Percentiles rank a stretch among this genome's conserved stretches.
These are phyloP conservation scores for Hanseniaspora clermontiae DNA, from an alignment of 805 yeast genomes.

Conservation along the genomic window DNA sequence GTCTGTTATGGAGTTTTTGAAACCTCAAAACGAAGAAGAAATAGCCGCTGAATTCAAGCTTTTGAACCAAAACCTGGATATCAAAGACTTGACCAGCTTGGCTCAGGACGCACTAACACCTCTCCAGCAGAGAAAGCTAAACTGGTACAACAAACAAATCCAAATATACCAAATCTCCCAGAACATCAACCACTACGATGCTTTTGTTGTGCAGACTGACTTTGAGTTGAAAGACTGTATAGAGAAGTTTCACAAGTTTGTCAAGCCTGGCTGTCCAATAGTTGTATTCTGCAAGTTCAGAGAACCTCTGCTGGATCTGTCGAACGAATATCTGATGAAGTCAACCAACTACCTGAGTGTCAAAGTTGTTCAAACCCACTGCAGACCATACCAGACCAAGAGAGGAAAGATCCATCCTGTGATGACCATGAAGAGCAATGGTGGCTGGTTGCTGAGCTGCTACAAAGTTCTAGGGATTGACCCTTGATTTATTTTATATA, in stretches of 20 bases:
- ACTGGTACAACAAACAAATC: conserved; percentile 32
- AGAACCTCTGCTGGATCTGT: conserved; percentile 55
- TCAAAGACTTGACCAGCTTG: conserved; percentile 41
- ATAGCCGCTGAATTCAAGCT: conserved; percentile 33
- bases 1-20: conserved; percentile 66
- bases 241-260: conserved; percentile 44
- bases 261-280: conserved; percentile 79
- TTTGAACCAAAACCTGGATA: conserved; percentile 30
- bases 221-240: conserved; percentile 55
- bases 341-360: conserved; percentile 74
- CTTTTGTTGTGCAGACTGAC: conserved; percentile 58
- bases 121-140: conserved; percentile 39
- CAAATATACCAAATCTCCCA: conserved; percentile 40
- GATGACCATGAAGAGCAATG: conserved; percentile 87
- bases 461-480: conserved; percentile 56
- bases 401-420: conserved; percentile 90
- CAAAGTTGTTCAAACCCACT: conserved; percentile 65
- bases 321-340: conserved; percentile 52
- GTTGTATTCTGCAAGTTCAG: conserved; percentile 73
- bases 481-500: not conserved
- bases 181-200: conserved; percentile 50
- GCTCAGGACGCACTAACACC: conserved; percentile 54
- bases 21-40: conserved; percentile 46
- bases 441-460: conserved; percentile 76
- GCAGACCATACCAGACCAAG: conserved; percentile 79